phyloP scores from a whole-genome alignment of 1,284 basidiomycete species.

The Leccinum variabile region DNA sequence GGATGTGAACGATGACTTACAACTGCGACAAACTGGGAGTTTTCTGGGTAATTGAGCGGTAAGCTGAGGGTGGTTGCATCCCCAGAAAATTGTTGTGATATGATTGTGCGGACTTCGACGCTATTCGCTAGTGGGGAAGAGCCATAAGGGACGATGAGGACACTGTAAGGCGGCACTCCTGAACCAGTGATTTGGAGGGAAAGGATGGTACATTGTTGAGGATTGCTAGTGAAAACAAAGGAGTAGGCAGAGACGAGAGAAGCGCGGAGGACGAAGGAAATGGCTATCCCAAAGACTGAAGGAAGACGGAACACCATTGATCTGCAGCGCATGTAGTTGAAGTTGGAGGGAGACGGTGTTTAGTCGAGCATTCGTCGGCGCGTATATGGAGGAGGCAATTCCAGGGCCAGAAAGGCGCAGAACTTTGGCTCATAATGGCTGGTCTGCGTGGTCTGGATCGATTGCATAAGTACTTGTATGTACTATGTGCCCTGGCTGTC shows the following conservation, averaged over 20 bases:
- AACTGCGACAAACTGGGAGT: slow-evolving; percentile 72
- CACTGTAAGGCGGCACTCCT: no score
- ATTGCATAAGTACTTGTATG: not conserved
- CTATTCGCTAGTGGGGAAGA: no score
- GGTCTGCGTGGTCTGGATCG: not conserved
- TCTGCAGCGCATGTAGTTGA: not conserved
- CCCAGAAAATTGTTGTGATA: no score
- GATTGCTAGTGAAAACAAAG: no score
- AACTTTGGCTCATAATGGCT: not conserved
- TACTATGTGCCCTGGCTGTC: not conserved
- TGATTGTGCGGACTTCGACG: no score
- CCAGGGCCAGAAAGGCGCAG: not conserved
- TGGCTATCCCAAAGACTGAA: not conserved
- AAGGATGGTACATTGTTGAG: no score
- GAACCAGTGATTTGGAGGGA: no score
- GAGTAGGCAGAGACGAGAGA: no score
- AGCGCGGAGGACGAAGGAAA: slow-evolving; percentile 22
- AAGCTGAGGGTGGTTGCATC: slow-evolving; percentile 43
- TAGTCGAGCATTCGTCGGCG: not conserved
- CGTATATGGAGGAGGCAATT: not conserved
- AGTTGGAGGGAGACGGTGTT: not conserved
- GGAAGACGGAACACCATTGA: not conserved
- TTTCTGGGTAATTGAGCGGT: slow-evolving; percentile 61
- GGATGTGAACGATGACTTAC: slow-evolving; percentile 46
- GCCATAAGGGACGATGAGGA: no score